Base-by-base conservation (phyloP, 495 filamentous ascomycete genomes). In the Talaromyces borbonicus region DNA sequence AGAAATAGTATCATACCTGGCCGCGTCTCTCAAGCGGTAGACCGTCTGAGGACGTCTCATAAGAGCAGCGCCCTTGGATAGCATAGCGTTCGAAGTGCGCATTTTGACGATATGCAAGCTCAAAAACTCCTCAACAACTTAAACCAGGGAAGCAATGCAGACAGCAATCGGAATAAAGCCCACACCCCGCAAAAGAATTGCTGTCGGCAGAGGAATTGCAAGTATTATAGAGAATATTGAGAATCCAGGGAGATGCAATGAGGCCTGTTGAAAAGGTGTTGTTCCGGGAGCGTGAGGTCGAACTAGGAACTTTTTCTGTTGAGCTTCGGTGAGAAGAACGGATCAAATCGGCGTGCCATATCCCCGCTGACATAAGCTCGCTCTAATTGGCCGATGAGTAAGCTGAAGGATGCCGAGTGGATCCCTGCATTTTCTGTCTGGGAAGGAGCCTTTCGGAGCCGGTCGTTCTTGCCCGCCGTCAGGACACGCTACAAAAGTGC, bases 61-160 rank as follows among this genome's bases (percentile, higher is more conserved):
- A 44, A 57, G 46, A 39, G 64, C 54, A 51, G 63, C 63, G 51
- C 68, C 68, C 52, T 64, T 63, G 52, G 60, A 57, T 46, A 66
- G 56, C 63, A 66, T 68, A 52, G 63, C 66, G 57, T 63, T 66
- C 46, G 66, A 64, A 48, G 62, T 62, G 66, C 68, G 66, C 66
- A 72, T 72, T 52, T 65, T 61, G 48, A 67, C 61, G 60, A 57
- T 62, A 61, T 61, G 62, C 65, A 67, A 61, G 67, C 68, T 66
- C 69, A 66, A 37, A 53, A 60, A 63, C 51, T 55, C 33, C 46
- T 50, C 16, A 15, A 16, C 55, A 55, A n/a, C n/a, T n/a, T n/a
- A n/a, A 61, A 56, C 60, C 58, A 56, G n/a, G n/a, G n/a, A n/a
- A n/a, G 47, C 46, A 43, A 55, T 49, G 56, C 48, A 54, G 53